These are phyloP conservation scores for Selaginella moellendorffii DNA, from an alignment of 75 land plant species.

Conservation along the genomic window DNA sequence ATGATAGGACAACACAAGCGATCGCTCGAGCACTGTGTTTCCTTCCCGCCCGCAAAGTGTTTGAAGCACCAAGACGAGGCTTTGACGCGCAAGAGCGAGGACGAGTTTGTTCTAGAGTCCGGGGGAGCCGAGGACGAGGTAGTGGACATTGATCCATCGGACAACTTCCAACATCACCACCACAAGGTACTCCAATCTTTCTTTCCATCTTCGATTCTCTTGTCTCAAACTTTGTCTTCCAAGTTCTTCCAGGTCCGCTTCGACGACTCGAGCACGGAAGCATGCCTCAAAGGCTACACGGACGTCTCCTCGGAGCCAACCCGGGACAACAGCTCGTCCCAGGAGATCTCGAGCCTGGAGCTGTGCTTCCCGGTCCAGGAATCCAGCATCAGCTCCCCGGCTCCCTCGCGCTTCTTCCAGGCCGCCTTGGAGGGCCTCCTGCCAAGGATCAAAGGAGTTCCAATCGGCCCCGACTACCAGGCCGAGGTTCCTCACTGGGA, in stretches of 20 bases:
- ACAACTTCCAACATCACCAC: not conserved
- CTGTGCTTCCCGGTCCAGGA: not conserved
- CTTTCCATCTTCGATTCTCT: no score
- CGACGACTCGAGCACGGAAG: no score
- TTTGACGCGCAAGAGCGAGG: not conserved
- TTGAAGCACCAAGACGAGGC: not conserved
- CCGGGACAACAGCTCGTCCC: not conserved
- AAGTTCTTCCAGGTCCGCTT: no score
- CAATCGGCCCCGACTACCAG: constrained; percentile 45
- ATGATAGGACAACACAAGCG: not conserved
- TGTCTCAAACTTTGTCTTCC: no score
- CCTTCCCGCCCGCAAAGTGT: not conserved
- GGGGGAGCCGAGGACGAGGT: not conserved
- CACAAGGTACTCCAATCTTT: not conserved
- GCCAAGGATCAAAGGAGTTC: constrained; percentile 31
- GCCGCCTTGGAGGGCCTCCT: not conserved
- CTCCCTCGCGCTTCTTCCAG: not conserved
- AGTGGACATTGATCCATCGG: not conserved
- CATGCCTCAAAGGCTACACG: no score
- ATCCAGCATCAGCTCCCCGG: not conserved
- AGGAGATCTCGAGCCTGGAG: not conserved
- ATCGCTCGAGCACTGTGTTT: not conserved
- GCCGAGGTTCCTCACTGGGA: constrained; percentile 36
- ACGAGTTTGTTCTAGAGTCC: no score
- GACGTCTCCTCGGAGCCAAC: no score